Conservation (phyloP, 2,329 filamentous ascomycete genomes). For the Whalleya microplaca region DNA sequence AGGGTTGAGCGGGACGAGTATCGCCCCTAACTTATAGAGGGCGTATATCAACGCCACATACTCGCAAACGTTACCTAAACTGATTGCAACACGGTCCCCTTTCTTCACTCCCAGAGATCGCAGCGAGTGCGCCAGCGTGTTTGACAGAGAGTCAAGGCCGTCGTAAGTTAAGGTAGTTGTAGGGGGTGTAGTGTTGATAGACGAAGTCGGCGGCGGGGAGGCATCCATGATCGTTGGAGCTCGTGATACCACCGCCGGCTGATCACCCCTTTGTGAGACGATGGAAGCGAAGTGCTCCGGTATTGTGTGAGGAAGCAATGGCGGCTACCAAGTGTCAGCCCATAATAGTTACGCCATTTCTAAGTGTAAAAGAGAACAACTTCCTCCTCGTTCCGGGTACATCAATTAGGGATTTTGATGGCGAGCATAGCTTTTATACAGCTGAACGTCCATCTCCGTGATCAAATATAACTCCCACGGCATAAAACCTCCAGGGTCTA, state of each 20-base stretch:
- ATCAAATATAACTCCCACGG: not conserved
- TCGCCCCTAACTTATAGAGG: constrained; percentile 89
- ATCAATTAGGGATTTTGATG: not conserved
- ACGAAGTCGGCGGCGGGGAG: constrained; percentile 21
- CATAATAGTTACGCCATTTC: not conserved
- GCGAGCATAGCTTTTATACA: not conserved
- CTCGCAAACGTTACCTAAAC: constrained; percentile 82
- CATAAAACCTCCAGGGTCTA: not conserved
- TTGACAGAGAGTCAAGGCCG: constrained; percentile 75
- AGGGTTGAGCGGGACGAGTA: constrained; percentile 92
- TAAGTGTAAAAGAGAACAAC: not conserved
- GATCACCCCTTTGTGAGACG: constrained; percentile 67
- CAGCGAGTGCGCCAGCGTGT: constrained; percentile 73
- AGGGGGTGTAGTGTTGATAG: constrained; percentile 56
- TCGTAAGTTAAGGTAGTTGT: constrained; percentile 76
- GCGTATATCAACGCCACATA: constrained; percentile 87
- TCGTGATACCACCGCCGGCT: constrained; percentile 59
- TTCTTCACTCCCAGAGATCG: constrained; percentile 73
- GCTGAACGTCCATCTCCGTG: not conserved
- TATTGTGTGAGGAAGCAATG: constrained; percentile 69
- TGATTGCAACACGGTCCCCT: constrained; percentile 84
- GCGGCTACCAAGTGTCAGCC: constrained; percentile 53
- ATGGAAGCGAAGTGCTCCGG: constrained; percentile 72
- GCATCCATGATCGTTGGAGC: constrained; percentile 40
- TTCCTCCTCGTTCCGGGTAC: not conserved